A percentile compares a stretch with the other conserved stretches of the same genome.
Evolutionary conservation across 1,139 yeast species (phyloP).

Genomic region (Zygoascus meyerae): DNA sequence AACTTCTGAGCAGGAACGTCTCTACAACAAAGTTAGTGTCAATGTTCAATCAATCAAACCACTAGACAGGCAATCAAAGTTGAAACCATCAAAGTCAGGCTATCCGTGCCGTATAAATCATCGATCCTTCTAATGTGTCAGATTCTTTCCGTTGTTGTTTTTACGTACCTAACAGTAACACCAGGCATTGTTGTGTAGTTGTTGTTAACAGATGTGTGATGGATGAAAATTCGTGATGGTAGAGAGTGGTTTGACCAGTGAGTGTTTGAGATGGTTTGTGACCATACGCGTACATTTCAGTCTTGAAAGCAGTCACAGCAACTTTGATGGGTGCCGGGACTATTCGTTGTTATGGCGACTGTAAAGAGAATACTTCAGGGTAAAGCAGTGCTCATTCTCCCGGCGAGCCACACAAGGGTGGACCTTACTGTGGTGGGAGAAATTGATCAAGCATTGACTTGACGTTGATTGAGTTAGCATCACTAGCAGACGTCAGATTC

Average conservation of each 20-base stretch:
- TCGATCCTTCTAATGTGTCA: slow-evolving; percentile 4
- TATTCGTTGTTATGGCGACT: too few species aligned
- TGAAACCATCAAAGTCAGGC: too few species aligned
- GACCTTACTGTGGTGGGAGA: too few species aligned
- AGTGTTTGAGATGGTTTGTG: neutral
- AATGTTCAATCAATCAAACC: neutral
- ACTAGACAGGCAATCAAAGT: too few species aligned
- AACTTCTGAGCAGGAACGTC: slow-evolving; percentile 99
- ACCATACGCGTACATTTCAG: slow-evolving; percentile 4
- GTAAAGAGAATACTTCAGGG: too few species aligned
- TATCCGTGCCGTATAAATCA: neutral
- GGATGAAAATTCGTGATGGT: slow-evolving; percentile 9
- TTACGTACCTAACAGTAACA: slow-evolving; percentile 94
- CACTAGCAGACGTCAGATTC: slow-evolving; percentile 1
- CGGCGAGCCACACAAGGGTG: too few species aligned
- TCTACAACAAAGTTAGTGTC: slow-evolving; percentile 19
- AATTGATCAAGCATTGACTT: too few species aligned
- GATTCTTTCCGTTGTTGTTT: neutral
- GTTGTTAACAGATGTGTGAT: slow-evolving; percentile 4
- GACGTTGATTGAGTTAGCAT: neutral
- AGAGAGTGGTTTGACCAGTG: slow-evolving; percentile 2
- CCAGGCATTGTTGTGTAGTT: slow-evolving; percentile 62
- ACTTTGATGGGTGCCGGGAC: neutral
- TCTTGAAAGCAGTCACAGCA: slow-evolving; percentile 8
- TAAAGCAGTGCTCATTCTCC: too few species aligned